A percentile compares a stretch with the other conserved stretches of the same genome.
Evolutionary conservation across 2,329 filamentous ascomycete species (phyloP).

Genomic region (Botryotinia globosa): DNA sequence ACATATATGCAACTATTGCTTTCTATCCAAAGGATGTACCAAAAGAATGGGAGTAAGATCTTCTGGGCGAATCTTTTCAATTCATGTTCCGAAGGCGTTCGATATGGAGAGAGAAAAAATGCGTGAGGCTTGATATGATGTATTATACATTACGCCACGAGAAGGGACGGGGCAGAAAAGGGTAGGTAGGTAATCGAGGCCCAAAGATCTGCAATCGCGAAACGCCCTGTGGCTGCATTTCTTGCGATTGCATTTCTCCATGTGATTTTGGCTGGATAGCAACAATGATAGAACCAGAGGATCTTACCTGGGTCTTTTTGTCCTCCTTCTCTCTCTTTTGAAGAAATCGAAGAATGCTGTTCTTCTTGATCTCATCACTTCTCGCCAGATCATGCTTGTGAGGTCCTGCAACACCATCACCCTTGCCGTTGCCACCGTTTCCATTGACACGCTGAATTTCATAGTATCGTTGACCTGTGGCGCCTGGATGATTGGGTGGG

Average conservation of each 20-base stretch:
- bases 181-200: not conserved
- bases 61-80: not conserved
- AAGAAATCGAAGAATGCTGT: slow-evolving; percentile 66
- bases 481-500: slow-evolving; percentile 46
- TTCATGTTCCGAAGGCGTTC: not conserved
- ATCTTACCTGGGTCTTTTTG: slow-evolving; percentile 56
- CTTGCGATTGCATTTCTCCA: not conserved
- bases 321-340: slow-evolving; percentile 63
- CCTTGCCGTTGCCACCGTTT: slow-evolving; percentile 69
- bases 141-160: not conserved
- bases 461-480: slow-evolving; percentile 58
- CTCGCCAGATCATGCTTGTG: slow-evolving; percentile 71
- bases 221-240: not conserved
- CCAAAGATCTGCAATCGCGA: not conserved
- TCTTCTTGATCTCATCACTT: slow-evolving; percentile 79
- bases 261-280: not conserved
- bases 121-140: not conserved
- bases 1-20: slow-evolving; percentile 28
- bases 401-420: slow-evolving; percentile 66
- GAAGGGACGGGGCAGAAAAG: not conserved
- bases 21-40: not conserved
- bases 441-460: slow-evolving; percentile 77
- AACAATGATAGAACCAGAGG: not conserved
- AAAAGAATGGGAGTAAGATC: not conserved
- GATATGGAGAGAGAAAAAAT: not conserved